Conservation (phyloP, 495 filamentous ascomycete species). For the Stereocaulon alpinum region DNA sequence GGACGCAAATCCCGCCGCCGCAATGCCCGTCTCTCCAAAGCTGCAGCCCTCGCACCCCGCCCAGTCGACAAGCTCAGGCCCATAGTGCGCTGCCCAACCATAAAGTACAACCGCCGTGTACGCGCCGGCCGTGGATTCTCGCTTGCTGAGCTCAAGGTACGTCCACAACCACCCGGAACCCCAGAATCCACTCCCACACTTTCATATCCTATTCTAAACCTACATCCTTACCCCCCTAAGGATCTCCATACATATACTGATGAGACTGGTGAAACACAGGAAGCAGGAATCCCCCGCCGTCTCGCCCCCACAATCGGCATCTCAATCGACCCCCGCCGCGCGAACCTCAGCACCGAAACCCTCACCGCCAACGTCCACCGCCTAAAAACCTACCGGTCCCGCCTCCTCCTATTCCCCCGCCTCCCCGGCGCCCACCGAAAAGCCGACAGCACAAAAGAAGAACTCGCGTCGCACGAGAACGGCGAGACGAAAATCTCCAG, state of each 20-base stretch:
- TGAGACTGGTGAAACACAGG: too few relatives aligned
- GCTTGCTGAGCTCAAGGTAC: slow-evolving; percentile 92
- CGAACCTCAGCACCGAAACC: slow-evolving; percentile 90
- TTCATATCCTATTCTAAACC: too few relatives aligned
- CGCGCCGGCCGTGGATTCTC: slow-evolving; percentile 96
- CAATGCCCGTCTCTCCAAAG: slow-evolving; percentile 82
- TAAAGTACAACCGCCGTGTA: slow-evolving; percentile 99
- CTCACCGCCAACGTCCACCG: slow-evolving; percentile 89
- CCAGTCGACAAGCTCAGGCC: slow-evolving; percentile 95
- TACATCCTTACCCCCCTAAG: too few relatives aligned
- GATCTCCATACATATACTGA: too few relatives aligned
- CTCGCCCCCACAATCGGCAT: slow-evolving; percentile 93
- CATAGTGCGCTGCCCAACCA: slow-evolving; percentile 82
- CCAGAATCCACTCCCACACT: too few relatives aligned
- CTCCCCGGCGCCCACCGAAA: slow-evolving; percentile 85
- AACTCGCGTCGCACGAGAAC: slow-evolving; percentile 67
- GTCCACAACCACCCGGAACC: too few relatives aligned
- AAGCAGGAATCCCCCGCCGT: slow-evolving; percentile 90
- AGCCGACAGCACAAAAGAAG: slow-evolving; percentile 77
- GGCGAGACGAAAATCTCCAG: slow-evolving; percentile 37
- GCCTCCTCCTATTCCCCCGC: slow-evolving; percentile 95
- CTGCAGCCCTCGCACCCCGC: slow-evolving; percentile 84
- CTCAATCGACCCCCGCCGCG: slow-evolving; percentile 87
- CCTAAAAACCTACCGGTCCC: slow-evolving; percentile 88
- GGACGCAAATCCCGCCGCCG: slow-evolving; percentile 88